phyloP scores from a whole-genome alignment of 306 rosid genomes.

The Ammopiptanthus mongolicus region DNA sequence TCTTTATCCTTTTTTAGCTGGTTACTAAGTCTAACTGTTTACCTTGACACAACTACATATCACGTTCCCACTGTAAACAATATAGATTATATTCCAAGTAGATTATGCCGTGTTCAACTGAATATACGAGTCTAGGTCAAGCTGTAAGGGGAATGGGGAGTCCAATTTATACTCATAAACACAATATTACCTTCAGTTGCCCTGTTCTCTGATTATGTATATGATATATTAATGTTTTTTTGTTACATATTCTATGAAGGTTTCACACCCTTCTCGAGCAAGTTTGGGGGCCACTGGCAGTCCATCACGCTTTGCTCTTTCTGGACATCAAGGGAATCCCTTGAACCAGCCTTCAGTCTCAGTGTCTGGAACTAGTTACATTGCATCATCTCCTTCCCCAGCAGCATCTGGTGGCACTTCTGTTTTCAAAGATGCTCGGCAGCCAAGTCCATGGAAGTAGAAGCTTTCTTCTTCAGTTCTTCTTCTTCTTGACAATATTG shows the following conservation, averaged over 20 bases:
- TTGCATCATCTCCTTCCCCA: constrained; percentile 90
- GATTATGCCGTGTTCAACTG: constrained; percentile 7
- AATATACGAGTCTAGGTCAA: background rate
- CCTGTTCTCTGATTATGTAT: background rate
- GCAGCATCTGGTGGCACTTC: constrained; percentile 92
- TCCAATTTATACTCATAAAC: background rate
- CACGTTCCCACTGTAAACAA: background rate
- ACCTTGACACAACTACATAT: background rate
- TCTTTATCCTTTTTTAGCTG: background rate
- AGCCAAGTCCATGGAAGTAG: constrained; percentile 95
- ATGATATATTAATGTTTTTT: background rate
- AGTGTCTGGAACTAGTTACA: constrained; percentile 67
- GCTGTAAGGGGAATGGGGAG: background rate
- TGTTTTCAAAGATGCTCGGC: constrained; percentile 71
- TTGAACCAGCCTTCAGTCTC: constrained; percentile 58
- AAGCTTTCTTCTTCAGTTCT: constrained; percentile 18
- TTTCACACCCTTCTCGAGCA: constrained; percentile 65
- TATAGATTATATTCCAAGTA: background rate
- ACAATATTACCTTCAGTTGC: background rate
- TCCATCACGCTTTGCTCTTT: constrained; percentile 72
- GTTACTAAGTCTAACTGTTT: background rate
- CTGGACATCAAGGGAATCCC: constrained; percentile 60
- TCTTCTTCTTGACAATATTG: background rate
- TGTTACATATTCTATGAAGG: constrained; percentile 46
- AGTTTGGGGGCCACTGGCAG: constrained; percentile 47